Percentiles rank a stretch among this genome's conserved stretches.
Conservation (phyloP, 1,139 yeast species). For the Yamadazyma diospyri region DNA sequence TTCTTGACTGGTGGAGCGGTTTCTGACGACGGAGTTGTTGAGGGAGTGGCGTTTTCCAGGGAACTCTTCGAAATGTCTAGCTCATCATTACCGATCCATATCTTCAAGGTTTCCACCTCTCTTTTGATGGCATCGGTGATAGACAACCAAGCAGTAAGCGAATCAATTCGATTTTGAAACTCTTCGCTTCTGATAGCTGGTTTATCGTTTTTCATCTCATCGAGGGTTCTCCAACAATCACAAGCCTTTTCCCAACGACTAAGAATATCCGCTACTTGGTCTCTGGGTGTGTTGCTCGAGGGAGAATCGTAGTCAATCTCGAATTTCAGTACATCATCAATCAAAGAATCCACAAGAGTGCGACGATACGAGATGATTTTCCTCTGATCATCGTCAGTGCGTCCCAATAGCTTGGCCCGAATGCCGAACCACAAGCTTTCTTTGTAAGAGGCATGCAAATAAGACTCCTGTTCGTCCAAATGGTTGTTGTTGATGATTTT, state of each 20-base stretch:
- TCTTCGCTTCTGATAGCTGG: slow-evolving; percentile 66
- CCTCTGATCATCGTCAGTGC: slow-evolving; percentile 78
- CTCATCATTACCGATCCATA: slow-evolving; percentile 82
- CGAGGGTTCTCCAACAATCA: slow-evolving; percentile 74
- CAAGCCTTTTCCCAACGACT: slow-evolving; percentile 67
- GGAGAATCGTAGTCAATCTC: slow-evolving; percentile 45
- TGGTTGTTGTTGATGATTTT: slow-evolving; percentile 54
- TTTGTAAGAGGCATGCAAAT: slow-evolving; percentile 55
- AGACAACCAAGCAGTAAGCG: slow-evolving; percentile 81
- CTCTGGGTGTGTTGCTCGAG: slow-evolving; percentile 27
- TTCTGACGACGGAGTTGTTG: slow-evolving; percentile 29
- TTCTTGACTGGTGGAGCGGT: slow-evolving; percentile 22
- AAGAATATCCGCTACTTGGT: slow-evolving; percentile 55
- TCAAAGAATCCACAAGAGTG: slow-evolving; percentile 66
- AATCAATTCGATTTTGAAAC: slow-evolving; percentile 66
- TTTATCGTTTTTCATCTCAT: slow-evolving; percentile 76
- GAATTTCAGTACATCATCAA: slow-evolving; percentile 69
- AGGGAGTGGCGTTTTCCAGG: slow-evolving; percentile 18
- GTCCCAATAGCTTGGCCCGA: slow-evolving; percentile 75
- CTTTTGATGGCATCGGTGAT: slow-evolving; percentile 66
- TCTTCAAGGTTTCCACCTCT: slow-evolving; percentile 52
- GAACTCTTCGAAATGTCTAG: slow-evolving; percentile 53
- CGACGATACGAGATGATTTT: slow-evolving; percentile 69
- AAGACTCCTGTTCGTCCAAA: slow-evolving; percentile 44
- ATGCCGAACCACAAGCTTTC: slow-evolving; percentile 82